These are phyloP conservation scores for Microsporum ferrugineum DNA, from an alignment of 2,329 filamentous ascomycete species.

Conservation along the genomic window DNA sequence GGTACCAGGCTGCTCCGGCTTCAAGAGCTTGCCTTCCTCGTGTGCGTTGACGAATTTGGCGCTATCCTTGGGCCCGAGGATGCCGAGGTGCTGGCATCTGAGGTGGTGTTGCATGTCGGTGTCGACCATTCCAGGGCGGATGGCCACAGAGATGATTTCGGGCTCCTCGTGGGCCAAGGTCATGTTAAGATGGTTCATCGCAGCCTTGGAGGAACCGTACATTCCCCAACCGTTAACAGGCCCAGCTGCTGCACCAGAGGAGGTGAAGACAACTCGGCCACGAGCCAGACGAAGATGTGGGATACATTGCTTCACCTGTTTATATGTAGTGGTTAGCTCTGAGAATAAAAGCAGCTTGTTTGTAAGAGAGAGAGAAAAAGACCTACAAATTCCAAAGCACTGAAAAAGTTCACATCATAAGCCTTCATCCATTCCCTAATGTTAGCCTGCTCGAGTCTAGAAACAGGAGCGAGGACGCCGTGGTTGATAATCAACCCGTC, in stretches of 20 bases:
- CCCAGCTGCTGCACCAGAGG: constrained; percentile 60
- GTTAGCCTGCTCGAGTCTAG: constrained; percentile 55
- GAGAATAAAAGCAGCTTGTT: background rate
- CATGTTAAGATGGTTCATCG: constrained; percentile 63
- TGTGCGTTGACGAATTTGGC: constrained; percentile 59
- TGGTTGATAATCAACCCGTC: constrained; percentile 86
- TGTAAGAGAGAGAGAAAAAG: background rate
- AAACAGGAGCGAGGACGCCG: constrained; percentile 65
- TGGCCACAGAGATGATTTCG: constrained; percentile 57
- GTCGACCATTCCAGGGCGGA: constrained; percentile 72
- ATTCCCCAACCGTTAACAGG: constrained; percentile 64
- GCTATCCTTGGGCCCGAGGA: constrained; percentile 36
- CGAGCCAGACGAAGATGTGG: constrained; percentile 54
- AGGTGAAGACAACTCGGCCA: constrained; percentile 66
- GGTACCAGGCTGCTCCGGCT: constrained; percentile 70
- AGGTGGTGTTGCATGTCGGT: constrained; percentile 85
- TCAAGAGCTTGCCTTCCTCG: constrained; percentile 58
- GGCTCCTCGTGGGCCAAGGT: constrained; percentile 69
- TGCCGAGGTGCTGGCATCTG: constrained; percentile 52
- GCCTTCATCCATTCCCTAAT: constrained; percentile 60
- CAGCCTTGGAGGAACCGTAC: constrained; percentile 75
- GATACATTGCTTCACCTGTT: constrained; percentile 58
- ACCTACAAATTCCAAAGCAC: constrained; percentile 62
- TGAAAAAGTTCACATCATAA: constrained; percentile 83
- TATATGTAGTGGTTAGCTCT: background rate